Base-by-base conservation (phyloP, 371 early-diverging fungal genomes). In the Nematocida sp. region DNA sequence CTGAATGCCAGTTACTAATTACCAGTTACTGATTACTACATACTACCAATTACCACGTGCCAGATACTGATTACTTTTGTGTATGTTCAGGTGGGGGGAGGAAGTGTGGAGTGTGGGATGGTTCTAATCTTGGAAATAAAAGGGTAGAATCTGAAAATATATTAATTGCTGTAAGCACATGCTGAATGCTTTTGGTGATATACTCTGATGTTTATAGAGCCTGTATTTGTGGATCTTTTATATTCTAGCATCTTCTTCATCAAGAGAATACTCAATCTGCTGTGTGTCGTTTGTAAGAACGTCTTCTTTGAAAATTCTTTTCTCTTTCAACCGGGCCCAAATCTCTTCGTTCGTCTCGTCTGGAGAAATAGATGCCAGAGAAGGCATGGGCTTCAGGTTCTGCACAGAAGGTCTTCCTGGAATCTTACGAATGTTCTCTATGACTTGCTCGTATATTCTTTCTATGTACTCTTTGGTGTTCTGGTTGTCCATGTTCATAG, bases 361-460 rank as follows among this genome's bases (percentile, higher is more conserved):
- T 17, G 58, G 31, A 2, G 74, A 50, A 32, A 38, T 50, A 0
- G 77, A 29, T 19, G 79, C 64, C 36, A 82, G 78, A 31, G 76
- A 78, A 0, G 74, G 52, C 36, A 90, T 90, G 15, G 88, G 86
- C 58, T 87, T 87, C 70, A 90, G 90, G 91, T 95, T 92, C 82
- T 95, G 95, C 31, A 95, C 93, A 67, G 91, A 90, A 0, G 99
- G 99, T 15, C 94, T 93, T 2, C 88, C 88, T 70, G 89, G 86
- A 53, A 96, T 77, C 75, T 88, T 87, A 65, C 92, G 82, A 56
- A 98, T 84, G 60, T 95, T 91, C 78, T 96, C 96, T 57, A 88
- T 81, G n/a, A 95, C 87, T 32, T 87, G 67, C 49, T 76, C 55
- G 19, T 80, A 43, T 55, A 85, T 77, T 29, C 87, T 86, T 49